A percentile compares a stretch with the other conserved stretches of the same genome.
Conservation (phyloP, 2,329 filamentous ascomycete genomes). For the Cordyceps farinosa region DNA sequence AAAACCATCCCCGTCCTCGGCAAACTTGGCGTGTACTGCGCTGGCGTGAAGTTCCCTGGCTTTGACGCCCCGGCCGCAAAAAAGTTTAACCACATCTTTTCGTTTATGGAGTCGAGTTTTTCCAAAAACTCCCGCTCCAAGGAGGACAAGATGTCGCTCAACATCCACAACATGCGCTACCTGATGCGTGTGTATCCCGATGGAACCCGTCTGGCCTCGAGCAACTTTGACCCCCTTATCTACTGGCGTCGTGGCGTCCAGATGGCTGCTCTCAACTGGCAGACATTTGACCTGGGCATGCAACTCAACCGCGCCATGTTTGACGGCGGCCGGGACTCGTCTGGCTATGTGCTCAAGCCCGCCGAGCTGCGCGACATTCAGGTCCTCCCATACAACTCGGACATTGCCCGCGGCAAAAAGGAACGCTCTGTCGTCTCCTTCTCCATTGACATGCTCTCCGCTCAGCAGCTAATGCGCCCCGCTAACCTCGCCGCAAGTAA, state of each 20-base stretch:
- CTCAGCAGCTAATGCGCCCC: conserved; percentile 87
- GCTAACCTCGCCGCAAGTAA: conserved; percentile 66
- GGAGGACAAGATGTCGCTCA: conserved; percentile 72
- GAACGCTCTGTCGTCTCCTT: conserved; percentile 82
- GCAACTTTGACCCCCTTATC: conserved; percentile 89
- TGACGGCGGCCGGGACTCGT: conserved; percentile 77
- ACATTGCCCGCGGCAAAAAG: conserved; percentile 59
- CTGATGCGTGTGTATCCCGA: conserved; percentile 94
- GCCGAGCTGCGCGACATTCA: conserved; percentile 73
- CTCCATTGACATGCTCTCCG: conserved; percentile 83
- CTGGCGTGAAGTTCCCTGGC: conserved; percentile 75
- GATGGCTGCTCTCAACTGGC: conserved; percentile 98
- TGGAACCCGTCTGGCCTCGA: conserved; percentile 74
- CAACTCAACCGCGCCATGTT: conserved; percentile 99
- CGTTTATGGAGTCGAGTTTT: conserved; percentile 87
- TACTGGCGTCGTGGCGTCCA: conserved; percentile 96
- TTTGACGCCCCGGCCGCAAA: conserved; percentile 77
- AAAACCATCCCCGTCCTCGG: conserved; percentile 84
- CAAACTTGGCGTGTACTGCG: conserved; percentile 75
- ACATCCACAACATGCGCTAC: conserved; percentile 86
- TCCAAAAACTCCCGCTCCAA: conserved; percentile 72
- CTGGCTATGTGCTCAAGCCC: conserved; percentile 92
- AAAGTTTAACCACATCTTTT: conserved; percentile 91
- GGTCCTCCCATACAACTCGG: conserved; percentile 48
- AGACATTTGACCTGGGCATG: conserved; percentile 93